phyloP scores from a whole-genome alignment of 2,329 filamentous ascomycete genomes.

The Cladophialophora carrionii region DNA sequence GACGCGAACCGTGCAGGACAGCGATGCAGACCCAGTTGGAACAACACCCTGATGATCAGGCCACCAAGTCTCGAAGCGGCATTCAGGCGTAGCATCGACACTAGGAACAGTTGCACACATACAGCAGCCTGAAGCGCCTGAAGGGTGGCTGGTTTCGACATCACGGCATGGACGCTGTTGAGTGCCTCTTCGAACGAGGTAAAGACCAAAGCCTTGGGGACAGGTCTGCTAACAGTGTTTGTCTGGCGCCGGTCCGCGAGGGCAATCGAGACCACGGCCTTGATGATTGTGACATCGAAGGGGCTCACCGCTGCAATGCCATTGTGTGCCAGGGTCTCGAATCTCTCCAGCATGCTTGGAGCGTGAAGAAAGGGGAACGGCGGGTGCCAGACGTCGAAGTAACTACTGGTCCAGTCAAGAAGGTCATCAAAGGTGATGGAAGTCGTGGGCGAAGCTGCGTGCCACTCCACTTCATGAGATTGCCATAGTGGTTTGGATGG shows the following conservation, averaged over 20 bases:
- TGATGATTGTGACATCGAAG: slow-evolving; percentile 51
- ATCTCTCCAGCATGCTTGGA: slow-evolving; percentile 54
- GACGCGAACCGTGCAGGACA: slow-evolving; percentile 58
- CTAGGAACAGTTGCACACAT: slow-evolving; percentile 58
- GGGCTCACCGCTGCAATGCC: slow-evolving; percentile 42
- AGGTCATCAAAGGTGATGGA: slow-evolving; percentile 52
- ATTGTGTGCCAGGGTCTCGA: slow-evolving; percentile 50
- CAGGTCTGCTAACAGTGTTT: slow-evolving; percentile 35
- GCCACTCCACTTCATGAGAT: slow-evolving; percentile 43
- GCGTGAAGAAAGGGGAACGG: slow-evolving; percentile 61
- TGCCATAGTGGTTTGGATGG: slow-evolving; percentile 43
- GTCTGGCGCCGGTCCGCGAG: slow-evolving; percentile 58
- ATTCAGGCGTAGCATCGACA: slow-evolving; percentile 61
- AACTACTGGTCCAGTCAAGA: slow-evolving; percentile 56
- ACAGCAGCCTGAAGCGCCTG: slow-evolving; percentile 56
- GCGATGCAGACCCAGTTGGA: slow-evolving; percentile 61
- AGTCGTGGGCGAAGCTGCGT: slow-evolving; percentile 32
- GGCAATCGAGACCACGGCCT: slow-evolving; percentile 59
- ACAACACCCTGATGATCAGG: slow-evolving; percentile 59
- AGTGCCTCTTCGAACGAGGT: slow-evolving; percentile 56
- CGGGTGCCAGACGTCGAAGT: slow-evolving; percentile 63
- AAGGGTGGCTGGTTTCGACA: slow-evolving; percentile 55
- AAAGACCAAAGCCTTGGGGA: slow-evolving; percentile 55
- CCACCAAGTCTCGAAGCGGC: slow-evolving; percentile 61
- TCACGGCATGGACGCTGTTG: slow-evolving; percentile 54